Evolutionary conservation across 306 rosid genomes (phyloP).

Genomic region (Prunus mongolica): DNA sequence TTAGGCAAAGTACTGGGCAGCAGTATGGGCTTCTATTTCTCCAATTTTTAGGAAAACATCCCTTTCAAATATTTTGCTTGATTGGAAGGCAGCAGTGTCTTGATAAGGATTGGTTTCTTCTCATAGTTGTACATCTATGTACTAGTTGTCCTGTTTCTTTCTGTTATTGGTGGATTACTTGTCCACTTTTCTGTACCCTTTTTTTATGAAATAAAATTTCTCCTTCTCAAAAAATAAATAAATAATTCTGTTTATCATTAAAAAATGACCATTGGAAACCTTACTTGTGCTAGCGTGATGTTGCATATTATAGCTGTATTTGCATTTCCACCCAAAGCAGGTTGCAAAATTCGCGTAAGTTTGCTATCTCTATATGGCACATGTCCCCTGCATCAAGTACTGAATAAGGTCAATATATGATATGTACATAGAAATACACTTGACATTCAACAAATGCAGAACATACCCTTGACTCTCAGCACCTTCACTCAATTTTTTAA

Average conservation of each 20-base stretch:
- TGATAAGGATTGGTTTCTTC: too few relatives aligned
- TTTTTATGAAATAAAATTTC: too few relatives aligned
- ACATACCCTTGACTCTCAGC: slow-evolving; percentile 98
- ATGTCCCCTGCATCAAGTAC: slow-evolving; percentile 68
- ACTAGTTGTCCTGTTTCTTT: too few relatives aligned
- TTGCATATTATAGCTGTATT: slow-evolving; percentile 95
- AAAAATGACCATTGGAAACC: background rate
- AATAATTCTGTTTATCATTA: background rate
- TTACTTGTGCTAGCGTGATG: slow-evolving; percentile 88
- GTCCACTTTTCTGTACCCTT: too few relatives aligned
- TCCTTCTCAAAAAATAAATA: too few relatives aligned
- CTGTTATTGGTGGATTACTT: too few relatives aligned
- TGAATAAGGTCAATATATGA: slow-evolving; percentile 7
- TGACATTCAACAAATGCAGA: slow-evolving; percentile 9
- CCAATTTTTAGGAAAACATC: too few relatives aligned
- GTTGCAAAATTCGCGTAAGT: slow-evolving; percentile 93
- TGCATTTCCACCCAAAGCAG: slow-evolving; percentile 96
- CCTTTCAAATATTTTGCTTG: too few relatives aligned
- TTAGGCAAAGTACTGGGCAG: too few relatives aligned
- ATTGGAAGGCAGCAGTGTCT: too few relatives aligned
- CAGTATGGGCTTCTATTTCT: too few relatives aligned
- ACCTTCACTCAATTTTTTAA: slow-evolving; percentile 95
- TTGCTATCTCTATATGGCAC: slow-evolving; percentile 98
- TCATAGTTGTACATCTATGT: too few relatives aligned
- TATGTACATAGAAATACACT: slow-evolving; percentile 13